Base-by-base conservation (phyloP, 2,329 filamentous ascomycete species). In the Trichoderma aggressivum region DNA sequence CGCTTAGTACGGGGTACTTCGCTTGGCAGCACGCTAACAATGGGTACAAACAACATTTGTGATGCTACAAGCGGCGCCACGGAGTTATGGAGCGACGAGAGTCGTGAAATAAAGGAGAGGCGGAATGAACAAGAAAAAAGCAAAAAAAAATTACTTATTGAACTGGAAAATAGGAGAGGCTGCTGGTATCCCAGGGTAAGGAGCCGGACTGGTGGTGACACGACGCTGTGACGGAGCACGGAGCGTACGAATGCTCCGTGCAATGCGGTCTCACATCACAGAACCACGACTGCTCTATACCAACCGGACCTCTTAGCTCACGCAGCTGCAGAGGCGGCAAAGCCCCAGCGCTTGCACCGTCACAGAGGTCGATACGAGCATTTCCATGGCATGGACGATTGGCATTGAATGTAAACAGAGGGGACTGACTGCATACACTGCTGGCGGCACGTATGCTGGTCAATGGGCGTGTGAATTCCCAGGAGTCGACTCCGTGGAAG, bases 31-130 rank as follows among this genome's bases (percentile, higher is more conserved):
- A 67, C 64, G 64, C 53, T 67, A 58, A 47, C 14, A 53, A 58
- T 50, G 24, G 34, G 53, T 21, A 43, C n/a, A 50, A 60, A 60
- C 60, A n/a, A 66, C 53, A 61, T 69, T 69, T 69, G 65, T 61
- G 65, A 69, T 69, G 55, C 56, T 61, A 36, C 65, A 50, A 69
- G 65, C 56, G 32, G n/a, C 39, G 55, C 58, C 55, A 14, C 63
- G 53, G 55, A 60, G 26, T 16, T 30, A 53, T 53, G 36, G 65
- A 50, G 56, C 32, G 34, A 50, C 21, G 28, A 28, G 16, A 16
- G 24, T 58, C 7, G 32, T 58, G n/a, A 50, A 47, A 34, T 32
- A 32, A 47, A 50, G 36, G 65, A 43, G 64, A 60, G 39, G 28
- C 26, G 26, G 36, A 43, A 39, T 18, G 50, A 28, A 53, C 8